Base-by-base conservation (phyloP, 2,329 filamentous ascomycete species). In the Samsoniella hepiali region DNA sequence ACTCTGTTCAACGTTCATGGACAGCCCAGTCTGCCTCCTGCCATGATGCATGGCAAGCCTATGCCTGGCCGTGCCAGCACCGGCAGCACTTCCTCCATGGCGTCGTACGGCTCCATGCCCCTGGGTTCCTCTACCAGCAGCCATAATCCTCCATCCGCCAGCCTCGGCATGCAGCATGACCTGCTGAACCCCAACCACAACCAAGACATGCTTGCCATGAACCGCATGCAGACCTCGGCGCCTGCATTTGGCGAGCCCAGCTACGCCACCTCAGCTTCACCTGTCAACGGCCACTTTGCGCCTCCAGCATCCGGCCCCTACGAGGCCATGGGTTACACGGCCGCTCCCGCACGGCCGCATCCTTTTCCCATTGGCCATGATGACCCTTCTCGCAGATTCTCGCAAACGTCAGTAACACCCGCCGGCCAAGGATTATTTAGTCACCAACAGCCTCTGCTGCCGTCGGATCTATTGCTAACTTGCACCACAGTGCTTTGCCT, bases 331-430 rank as follows among this genome's bases (percentile, higher is more conserved):
- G 90, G 88, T 65, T 96, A 95, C 73, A 86, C 88, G 49, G 82
- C 87, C 13, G 85, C 87, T 17, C 82, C 88, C 5, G 79, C 87
- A 69, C 82, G 85, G 77, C 80, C 85, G 68, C 61, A 72, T 47
- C 77, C 63, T n/a, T 58, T 81, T 65, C 76, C 89, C 76, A 77
- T 82, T 70, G 76, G 87, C 74, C 79, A 84, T 75, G 72, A 85
- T 74, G 82, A 85, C 67, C 75, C 76, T 67, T 70, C 78, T 40
- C 78, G 92, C 77, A 89, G 91, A 76, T 88, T 91, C 72, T 94
- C 93, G 69, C 91, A 95, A 78, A 85, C 91, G 90, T 96, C 84
- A 89, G 89, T 91, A 78, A 79, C 71, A 84, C 85, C 72, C 74
- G 75, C 69, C 74, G 78, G 32, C 32, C 13, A 17, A n/a, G n/a